Evolutionary conservation across 495 filamentous ascomycete genomes (phyloP), one percentile per base, ranked within the genome.

Genomic region (Annulohypoxylon bovei): DNA sequence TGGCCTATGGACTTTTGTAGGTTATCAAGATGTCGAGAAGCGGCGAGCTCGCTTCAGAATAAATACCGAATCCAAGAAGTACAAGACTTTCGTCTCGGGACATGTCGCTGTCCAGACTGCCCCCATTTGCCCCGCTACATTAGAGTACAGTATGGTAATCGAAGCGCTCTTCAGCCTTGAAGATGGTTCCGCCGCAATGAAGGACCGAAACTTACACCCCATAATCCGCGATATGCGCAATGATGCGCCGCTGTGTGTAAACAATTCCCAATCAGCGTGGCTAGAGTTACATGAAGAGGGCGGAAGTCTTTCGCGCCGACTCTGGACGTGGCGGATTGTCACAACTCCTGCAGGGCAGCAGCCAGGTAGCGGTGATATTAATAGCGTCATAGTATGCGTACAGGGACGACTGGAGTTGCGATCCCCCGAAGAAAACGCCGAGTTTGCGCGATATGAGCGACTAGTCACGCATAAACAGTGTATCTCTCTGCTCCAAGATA

Each of bases 21-120:
- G 76, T 0, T 86, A 81, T 50, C 71, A 81, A 44, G 82, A 83
- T 47, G 22, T 39, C 5, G 63, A 75, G 0, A 42, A 78, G 27
- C 54, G 55, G 0, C 35, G 55, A 0, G 75, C 77, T 0, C 80
- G 79, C 2, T 87, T 86, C 73, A 69, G 75, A 6, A 79, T 87
- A 72, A 83, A 86, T 49, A 85, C 82, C 0, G 42, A 25, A 14
- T 73, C 73, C 8, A 62, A 80, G 0, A 64, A 72, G 20, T 86
- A 82, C 58, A 8, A 77, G 8, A 58, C 68, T 3, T 68, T 79
- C 18, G 64, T 85, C 0, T 75, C 75, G 0, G 81, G 78, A 4
- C 82, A 88, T 65, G 22, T 80, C 1, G 81, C 83, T 20, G 83
- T 78, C 1, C 27, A 53, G 28, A 53, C 49, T 20, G 28, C 28